phyloP scores from a whole-genome alignment of 306 rosid genomes.

The Potentilla sterilis region DNA sequence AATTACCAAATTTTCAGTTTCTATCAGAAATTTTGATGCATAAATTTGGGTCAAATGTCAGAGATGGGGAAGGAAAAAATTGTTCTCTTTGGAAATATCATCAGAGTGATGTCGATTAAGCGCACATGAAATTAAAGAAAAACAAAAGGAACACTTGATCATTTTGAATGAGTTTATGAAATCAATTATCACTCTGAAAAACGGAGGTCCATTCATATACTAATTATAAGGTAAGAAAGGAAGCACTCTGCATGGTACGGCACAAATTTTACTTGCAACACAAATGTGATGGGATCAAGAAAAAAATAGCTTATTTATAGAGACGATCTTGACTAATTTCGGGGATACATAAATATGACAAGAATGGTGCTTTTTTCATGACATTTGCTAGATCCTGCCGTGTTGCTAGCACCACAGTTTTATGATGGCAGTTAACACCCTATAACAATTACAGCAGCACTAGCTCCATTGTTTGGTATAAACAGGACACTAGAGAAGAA shows the following conservation, averaged over 20 bases:
- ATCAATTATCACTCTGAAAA: too few species aligned
- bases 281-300: not conserved
- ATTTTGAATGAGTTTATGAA: too few species aligned
- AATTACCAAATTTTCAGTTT: too few species aligned
- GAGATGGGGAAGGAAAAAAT: too few species aligned
- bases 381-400: slow-evolving; percentile 14
- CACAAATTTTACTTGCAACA: not conserved
- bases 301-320: not conserved
- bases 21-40: too few species aligned
- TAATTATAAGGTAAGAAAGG: too few species aligned
- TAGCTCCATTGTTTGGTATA: slow-evolving; percentile 22
- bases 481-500: slow-evolving; percentile 31
- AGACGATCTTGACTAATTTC: slow-evolving; percentile 11
- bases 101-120: too few species aligned
- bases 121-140: too few species aligned
- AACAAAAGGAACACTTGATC: too few species aligned
- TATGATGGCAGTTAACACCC: slow-evolving; percentile 6
- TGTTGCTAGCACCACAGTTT: slow-evolving; percentile 16
- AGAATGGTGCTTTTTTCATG: slow-evolving; percentile 21
- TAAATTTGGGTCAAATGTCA: too few species aligned
- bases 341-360: slow-evolving; percentile 16
- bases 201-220: too few species aligned
- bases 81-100: too few species aligned
- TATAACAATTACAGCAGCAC: slow-evolving; percentile 20
- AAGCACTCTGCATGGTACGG: not conserved